Evolutionary conservation across 768 basidiomycete species (phyloP), one percentile per base, ranked within the genome.

Genomic region (Lactarius hatsudake): DNA sequence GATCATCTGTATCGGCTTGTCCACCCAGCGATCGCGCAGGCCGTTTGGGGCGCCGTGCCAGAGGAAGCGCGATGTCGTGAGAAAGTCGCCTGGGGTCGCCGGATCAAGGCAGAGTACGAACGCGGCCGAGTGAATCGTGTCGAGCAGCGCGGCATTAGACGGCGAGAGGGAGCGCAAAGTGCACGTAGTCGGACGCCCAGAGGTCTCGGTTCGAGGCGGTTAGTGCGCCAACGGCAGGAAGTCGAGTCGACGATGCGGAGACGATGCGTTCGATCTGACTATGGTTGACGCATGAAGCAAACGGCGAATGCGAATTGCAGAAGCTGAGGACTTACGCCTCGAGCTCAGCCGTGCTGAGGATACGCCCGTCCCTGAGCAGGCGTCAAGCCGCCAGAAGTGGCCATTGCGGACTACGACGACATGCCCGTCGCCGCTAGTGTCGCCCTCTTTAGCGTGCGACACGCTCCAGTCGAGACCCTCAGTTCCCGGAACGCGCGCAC

Each of bases 1-100:
- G 65, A 97, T 84, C 74, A 94, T 87, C 75, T 98, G 86, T 65
- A 87, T 75, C 10, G 96, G 95, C 77, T 97, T 98, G 78, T 98
- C 96, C 57, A 94, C 87, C 87, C 90, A 93, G 53, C 91, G 86
- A 68, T 89, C 90, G 43, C 84, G 83, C 23, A 93, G 81, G n/a
- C 88, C 88, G 20, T 59, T 62, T 0, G 58, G 61, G 43, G 87
- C 84, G 20, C 92, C 95, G 71, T 95, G 91, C 93, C 94, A 96
- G 34, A 93, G 78, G 9, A 81, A 81, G 62, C 88, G 89, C 66
- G 89, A 90, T 71, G 86, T 81, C 30, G 86, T 84, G 59, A 87
- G 74, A 5, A 85, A 76, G 62, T 76, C 80, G 6, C 78, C 77
- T 26, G 87, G 89, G 54, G 81, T 84, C 67, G 84, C 79, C 32